These are phyloP conservation scores for Botryotinia globosa DNA, from an alignment of 2,329 filamentous ascomycete species.

Conservation along the genomic window DNA sequence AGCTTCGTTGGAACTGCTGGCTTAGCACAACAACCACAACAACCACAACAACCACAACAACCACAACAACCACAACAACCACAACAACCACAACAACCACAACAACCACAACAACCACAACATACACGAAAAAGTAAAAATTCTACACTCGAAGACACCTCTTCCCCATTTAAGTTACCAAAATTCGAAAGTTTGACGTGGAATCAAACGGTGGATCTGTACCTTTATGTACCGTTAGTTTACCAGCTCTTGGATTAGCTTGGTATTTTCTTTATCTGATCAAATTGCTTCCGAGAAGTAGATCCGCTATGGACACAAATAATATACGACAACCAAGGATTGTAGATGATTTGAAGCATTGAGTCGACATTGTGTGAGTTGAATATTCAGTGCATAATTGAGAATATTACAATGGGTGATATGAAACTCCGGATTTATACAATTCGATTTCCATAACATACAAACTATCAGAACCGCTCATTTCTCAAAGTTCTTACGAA, in stretches of 20 bases:
- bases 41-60: too few relatives aligned
- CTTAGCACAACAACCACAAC: not conserved
- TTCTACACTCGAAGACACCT: not conserved
- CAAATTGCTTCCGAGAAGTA: not conserved
- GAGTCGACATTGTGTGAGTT: too few relatives aligned
- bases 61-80: too few relatives aligned
- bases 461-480: not conserved
- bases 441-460: too few relatives aligned
- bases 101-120: too few relatives aligned
- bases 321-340: not conserved
- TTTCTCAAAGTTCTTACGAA: not conserved
- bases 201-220: not conserved
- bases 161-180: not conserved
- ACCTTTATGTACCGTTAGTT: not conserved
- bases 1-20: slow-evolving; percentile 11
- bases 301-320: accelerated
- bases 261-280: not conserved
- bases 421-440: not conserved
- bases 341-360: not conserved
- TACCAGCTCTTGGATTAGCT: slow-evolving; percentile 10
- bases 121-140: not conserved
- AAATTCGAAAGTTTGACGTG: not conserved
- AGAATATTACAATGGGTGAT: not conserved
- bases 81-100: too few relatives aligned
- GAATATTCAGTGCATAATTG: too few relatives aligned